Conservation (phyloP, 2,329 filamentous ascomycete species). For the Amphichorda felina region DNA sequence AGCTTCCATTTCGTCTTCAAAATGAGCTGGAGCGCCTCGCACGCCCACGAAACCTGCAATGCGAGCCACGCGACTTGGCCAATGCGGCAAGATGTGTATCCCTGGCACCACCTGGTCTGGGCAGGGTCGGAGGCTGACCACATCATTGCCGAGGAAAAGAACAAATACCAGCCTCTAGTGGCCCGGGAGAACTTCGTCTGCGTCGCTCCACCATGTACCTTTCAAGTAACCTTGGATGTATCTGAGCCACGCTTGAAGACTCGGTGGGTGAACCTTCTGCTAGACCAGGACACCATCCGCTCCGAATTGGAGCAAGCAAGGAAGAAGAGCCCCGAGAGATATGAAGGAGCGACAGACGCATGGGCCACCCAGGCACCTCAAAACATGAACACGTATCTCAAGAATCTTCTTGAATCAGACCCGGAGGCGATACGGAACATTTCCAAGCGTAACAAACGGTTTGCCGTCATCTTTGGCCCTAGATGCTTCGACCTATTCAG, state of each 20-base stretch:
- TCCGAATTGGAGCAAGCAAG: conserved; percentile 25
- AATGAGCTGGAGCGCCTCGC: conserved; percentile 17
- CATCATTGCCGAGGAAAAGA: conserved; percentile 10
- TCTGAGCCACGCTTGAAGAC: conserved; percentile 33
- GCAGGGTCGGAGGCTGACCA: conserved; percentile 15
- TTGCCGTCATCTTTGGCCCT: conserved; percentile 38
- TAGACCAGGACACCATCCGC: conserved; percentile 30
- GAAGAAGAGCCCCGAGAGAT: conserved; percentile 34
- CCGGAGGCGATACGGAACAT: conserved; percentile 29
- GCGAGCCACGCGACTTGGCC: conserved; percentile 20
- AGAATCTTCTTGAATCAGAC: conserved; percentile 30
- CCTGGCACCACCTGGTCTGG: conserved; percentile 26
- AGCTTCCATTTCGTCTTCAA: conserved; percentile 29
- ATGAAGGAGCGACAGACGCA: conserved; percentile 26
- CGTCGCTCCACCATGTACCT: conserved; percentile 27
- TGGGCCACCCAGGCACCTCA: conserved; percentile 26
- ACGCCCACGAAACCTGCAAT: conserved; percentile 17
- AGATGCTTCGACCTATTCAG: conserved; percentile 36
- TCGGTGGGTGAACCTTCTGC: conserved; percentile 29
- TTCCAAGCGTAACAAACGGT: conserved; percentile 44
- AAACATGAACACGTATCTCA: conserved; percentile 39
- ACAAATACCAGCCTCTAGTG: conserved; percentile 25
- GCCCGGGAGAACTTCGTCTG: conserved; percentile 27
- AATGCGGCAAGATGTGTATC: conserved; percentile 18
- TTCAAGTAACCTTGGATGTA: conserved; percentile 33